Evolutionary conservation across 2,329 filamentous ascomycete genomes (phyloP), one percentile per base, ranked within the genome.

Genomic region (Fusarium pseudoanthophilum): DNA sequence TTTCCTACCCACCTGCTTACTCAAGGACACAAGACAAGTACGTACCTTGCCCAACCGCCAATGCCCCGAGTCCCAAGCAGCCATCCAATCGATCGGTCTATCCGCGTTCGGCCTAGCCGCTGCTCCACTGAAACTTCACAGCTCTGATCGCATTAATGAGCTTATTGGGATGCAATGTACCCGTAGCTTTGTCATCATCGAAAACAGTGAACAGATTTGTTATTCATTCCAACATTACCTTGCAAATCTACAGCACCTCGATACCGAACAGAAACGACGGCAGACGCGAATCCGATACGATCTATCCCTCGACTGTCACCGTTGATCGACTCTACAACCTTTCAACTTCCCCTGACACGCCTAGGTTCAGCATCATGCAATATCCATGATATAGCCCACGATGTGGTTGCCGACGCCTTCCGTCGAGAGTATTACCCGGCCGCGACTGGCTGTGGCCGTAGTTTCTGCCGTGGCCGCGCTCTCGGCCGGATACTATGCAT

Each of bases 401-500:
- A 88, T 87, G 86, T 86, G 85, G 81, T 80, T 80, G 76, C 83
- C 84, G 79, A 85, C 84, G 74, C 78, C 84, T 69, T 84, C 86
- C 79, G 84, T 85, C 81, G 88, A 89, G 79, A 87, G 84, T 75
- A 82, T 91, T 64, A 86, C 86, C 61, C 85, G 89, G 75, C 85
- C 86, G 53, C 85, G 87, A 66, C 77, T 90, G 64, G 85, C 89
- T 64, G 84, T 92, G 32, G 85, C 89, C 57, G 73, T 89, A 30
- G 76, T 90, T 43, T 88, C 90, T 42, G 86, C 87, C 51, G 79
- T 89, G 51, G 87, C 89, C 4, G 87, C 89, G 48, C 86, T 85
- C 16, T 90, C 88, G 55, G 82, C 88, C 61, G 85, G 87, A 64
- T 93, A 90, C 78, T 87, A 89, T 64, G 82, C 90, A 74, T 92